Base-by-base conservation (phyloP, 2,329 filamentous ascomycete species). In the Anthostomella pinea region DNA sequence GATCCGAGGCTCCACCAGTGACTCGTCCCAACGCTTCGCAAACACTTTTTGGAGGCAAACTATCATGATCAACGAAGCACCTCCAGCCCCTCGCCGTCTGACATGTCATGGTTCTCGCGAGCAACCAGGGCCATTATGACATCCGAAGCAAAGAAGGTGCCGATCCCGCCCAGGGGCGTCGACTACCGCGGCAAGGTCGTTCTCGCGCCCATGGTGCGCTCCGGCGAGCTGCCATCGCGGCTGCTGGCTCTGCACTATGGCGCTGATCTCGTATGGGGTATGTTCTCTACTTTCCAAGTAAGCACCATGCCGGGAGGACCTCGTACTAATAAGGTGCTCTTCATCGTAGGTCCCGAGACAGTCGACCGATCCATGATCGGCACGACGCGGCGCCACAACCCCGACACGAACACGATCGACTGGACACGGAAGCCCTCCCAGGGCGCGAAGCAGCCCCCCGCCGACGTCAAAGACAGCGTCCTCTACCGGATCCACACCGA, bases 121-220 rank as follows among this genome's bases (percentile, higher is more conserved):
- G 31, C 34, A 28, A 38, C 73, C 33, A 68, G 67, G 62, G 64
- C 68, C 62, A 69, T 65, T 59, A 86, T 85, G 79, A 70, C 74
- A 54, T 62, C 73, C 37, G 65, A 68, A 52, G 53, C 70, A 42
- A 82, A 84, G 59, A 80, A 73, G 58, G 86, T 95, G 23, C 83
- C 88, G 33, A 95, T 96, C 49, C 91, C 91, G 48, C 77, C 73
- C 43, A 85, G 85, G 63, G 91, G 91, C 33, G 89, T 95, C 56
- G 89, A 96, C 69, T 97, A 96, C 66, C 80, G 91, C 52, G 85
- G 86, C 65, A 96, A 94, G 65, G 68, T 97, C 48, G 93, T 97
- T 28, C 83, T 98, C 46, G 93, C 93, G 44, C 93, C 93, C 25
- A 98, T 98, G 93, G 91, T 96, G 39, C 85, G 93, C 51, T 95